A percentile compares a stretch with the other conserved stretches of the same genome.
phyloP scores from a whole-genome alignment of 768 basidiomycete species.

The Kwoniella dendrophila region DNA sequence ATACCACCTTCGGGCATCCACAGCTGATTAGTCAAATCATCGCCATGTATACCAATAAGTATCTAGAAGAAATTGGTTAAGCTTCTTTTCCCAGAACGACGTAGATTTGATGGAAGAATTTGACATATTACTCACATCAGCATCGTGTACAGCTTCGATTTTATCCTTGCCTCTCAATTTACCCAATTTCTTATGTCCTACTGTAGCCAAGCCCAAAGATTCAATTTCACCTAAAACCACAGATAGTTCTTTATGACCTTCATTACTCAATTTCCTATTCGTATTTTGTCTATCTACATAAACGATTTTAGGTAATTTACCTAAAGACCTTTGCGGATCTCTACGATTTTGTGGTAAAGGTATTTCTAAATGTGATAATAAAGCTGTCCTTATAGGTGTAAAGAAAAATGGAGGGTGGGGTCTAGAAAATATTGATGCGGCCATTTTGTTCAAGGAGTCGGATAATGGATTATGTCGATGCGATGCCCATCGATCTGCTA shows the following conservation, averaged over 20 bases:
- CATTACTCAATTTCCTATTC: conserved; percentile 57
- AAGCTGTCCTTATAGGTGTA: conserved; percentile 16
- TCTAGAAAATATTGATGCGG: conserved; percentile 24
- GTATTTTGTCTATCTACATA: conserved; percentile 73
- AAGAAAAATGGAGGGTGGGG: conserved; percentile 27
- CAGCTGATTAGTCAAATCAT: conserved; percentile 36
- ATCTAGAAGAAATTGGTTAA: conserved; percentile 10
- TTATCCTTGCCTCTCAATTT: conserved; percentile 33
- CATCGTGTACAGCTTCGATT: conserved; percentile 32
- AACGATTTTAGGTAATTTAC: conserved; percentile 59
- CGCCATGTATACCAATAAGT: conserved; percentile 42
- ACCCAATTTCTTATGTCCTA: conserved; percentile 29
- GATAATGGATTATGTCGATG: conserved; percentile 25
- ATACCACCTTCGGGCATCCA: conserved; percentile 32
- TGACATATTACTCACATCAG: conserved; percentile 26
- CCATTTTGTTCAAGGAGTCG: conserved; percentile 32
- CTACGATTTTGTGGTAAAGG: conserved; percentile 2
- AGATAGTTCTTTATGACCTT: conserved; percentile 65
- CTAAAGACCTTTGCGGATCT: conserved; percentile 8
- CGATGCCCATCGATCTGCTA: conserved; percentile 32
- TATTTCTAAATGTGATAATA: background rate
- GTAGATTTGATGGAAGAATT: background rate
- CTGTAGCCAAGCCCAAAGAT: conserved; percentile 59
- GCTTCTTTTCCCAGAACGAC: background rate
- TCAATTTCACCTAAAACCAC: conserved; percentile 58